Percentiles rank a stretch among this genome's conserved stretches.
Conservation (phyloP, 2,329 filamentous ascomycete species). For the Fusarium begoniae region DNA sequence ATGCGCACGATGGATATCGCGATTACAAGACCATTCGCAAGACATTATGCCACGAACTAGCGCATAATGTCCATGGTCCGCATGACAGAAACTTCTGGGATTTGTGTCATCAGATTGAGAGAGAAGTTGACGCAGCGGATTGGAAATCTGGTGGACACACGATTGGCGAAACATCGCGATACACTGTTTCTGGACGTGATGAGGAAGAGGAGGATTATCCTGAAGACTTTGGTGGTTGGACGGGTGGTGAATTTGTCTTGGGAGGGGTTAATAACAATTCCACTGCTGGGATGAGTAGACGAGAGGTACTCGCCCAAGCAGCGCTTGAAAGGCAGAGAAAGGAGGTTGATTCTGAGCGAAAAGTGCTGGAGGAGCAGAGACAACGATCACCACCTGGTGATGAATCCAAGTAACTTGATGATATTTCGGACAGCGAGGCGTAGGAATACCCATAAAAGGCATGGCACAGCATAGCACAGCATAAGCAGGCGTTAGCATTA, state of each 20-base stretch:
- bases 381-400: slow-evolving; percentile 33
- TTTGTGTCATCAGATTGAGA: slow-evolving; percentile 85
- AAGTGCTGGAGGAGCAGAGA: slow-evolving; percentile 44
- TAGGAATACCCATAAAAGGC: slow-evolving; percentile 17
- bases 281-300: slow-evolving; percentile 65
- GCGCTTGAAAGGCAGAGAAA: slow-evolving; percentile 49
- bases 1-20: slow-evolving; percentile 91
- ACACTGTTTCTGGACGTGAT: slow-evolving; percentile 62
- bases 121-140: slow-evolving; percentile 82
- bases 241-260: slow-evolving; percentile 80
- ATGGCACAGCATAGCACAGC: not conserved
- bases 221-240: slow-evolving; percentile 79
- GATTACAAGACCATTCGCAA: slow-evolving; percentile 92
- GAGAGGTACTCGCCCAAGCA: slow-evolving; percentile 75
- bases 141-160: slow-evolving; percentile 77
- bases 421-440: slow-evolving; percentile 9
- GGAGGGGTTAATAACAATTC: slow-evolving; percentile 63
- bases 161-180: slow-evolving; percentile 71
- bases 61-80: slow-evolving; percentile 86
- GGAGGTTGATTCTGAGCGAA: slow-evolving; percentile 46
- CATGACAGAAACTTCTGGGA: slow-evolving; percentile 93
- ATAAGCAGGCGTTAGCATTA: slow-evolving; percentile 16
- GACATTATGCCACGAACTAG: slow-evolving; percentile 93
- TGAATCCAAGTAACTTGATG: slow-evolving; percentile 34
- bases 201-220: slow-evolving; percentile 57